Base-by-base conservation (phyloP, 495 filamentous ascomycete genomes). In the Neurospora africana region DNA sequence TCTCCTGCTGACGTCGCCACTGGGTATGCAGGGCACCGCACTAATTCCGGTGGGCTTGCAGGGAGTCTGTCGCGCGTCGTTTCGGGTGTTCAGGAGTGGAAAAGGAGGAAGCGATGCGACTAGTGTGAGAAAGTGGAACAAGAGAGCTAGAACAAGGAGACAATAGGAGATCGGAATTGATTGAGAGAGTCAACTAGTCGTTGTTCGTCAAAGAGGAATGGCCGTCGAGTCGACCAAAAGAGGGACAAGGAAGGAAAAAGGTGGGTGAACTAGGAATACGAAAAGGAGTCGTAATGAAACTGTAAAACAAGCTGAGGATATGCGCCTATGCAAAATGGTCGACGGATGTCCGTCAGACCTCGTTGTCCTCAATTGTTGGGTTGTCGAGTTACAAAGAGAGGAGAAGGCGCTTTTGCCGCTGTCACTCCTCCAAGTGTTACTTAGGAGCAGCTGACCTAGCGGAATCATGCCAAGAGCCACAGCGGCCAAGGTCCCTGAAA, bases 281-380 rank as follows among this genome's bases (percentile, higher is more conserved):
- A 70, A 68, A 74, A 41, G 39, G 36, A 73, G 36, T 39, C 30
- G 71, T 44, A 47, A 58, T 73, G 27, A 72, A 43, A 61, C 43
- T 58, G 69, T 67, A 37, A 43, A 37, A 73, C 69, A 73, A 71
- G 69, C 58, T 33, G 58, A 71, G 30, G 9, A 13, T 21, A 35
- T n/a, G 15, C 53, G 53, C 15, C 47, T 30, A 58, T 53, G 44
- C 44, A 53, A 23, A 53, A 4, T 61, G 53, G 21, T 58, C 21
- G 53, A 61, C 53, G 23, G 5, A 61, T 23, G 53, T 27, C 41
- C n/a, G 8, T 21, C 3, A 27, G 23, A 61, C 53, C 53, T 17
- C 53, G 23, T 30, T 9, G 53, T 27, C 53, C 53, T 61, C 53
- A 33, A 17, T 61, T 9, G 53, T 30, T 61, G 53, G 9, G 4